phyloP scores from a whole-genome alignment of 495 filamentous ascomycete genomes.

The Aspergillus sclerotiicarbonarius region DNA sequence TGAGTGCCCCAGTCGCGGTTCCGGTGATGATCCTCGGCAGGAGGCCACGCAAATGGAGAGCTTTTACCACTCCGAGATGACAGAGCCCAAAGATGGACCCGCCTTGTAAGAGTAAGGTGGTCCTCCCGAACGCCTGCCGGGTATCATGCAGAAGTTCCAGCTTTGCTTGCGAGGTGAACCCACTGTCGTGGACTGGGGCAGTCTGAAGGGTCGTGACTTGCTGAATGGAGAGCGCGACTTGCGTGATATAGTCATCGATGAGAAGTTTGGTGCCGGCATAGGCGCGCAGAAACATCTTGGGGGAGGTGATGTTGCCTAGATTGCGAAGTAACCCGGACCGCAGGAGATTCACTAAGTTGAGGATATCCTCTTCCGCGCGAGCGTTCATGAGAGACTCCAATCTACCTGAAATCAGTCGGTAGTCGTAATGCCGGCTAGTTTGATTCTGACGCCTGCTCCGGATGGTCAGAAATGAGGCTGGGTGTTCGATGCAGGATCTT shows the following conservation, averaged over 20 bases:
- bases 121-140: constrained; percentile 84
- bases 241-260: constrained; percentile 88
- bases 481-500: not conserved
- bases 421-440: constrained; percentile 82
- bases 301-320: constrained; percentile 81
- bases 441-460: constrained; percentile 70
- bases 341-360: constrained; percentile 72
- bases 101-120: constrained; percentile 82
- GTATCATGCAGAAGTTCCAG: constrained; percentile 87
- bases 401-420: constrained; percentile 77
- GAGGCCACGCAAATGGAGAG: constrained; percentile 77
- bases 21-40: constrained; percentile 89
- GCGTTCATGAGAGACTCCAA: constrained; percentile 68
- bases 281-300: constrained; percentile 79
- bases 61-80: constrained; percentile 88
- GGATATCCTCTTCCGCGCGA: constrained; percentile 72
- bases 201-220: constrained; percentile 75
- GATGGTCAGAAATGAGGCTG: not conserved
- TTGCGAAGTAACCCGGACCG: constrained; percentile 88
- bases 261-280: constrained; percentile 87
- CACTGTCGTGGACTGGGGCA: constrained; percentile 47
- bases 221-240: constrained; percentile 75
- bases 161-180: constrained; percentile 79
- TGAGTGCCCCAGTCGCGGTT: constrained; percentile 85
- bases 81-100: constrained; percentile 91